Base-by-base conservation (phyloP, 2,329 filamentous ascomycete species). In the Fusarium oxysporum region DNA sequence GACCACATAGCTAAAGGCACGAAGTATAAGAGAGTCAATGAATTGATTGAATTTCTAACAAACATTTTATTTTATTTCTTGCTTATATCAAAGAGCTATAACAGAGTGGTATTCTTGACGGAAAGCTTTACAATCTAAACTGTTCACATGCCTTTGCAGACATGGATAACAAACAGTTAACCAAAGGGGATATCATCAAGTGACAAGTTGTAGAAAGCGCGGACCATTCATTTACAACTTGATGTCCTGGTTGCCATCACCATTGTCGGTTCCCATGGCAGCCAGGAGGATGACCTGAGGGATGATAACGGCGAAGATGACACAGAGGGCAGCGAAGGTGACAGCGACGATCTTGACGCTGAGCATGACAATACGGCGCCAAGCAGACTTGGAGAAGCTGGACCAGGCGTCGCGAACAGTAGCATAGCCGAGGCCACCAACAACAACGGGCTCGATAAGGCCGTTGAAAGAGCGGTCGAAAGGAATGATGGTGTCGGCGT, bases 381-480 rank as follows among this genome's bases (percentile, higher is more conserved):
- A 92, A 48, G 93, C 91, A 68, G 90, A 85, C 81, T 89, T 89
- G 80, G 92, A 90, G 81, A 97, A 95, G 40, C 90, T 93, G 76
- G 86, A 88, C 93, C 94, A 95, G 2, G 94, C 95, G 76, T 96
- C 92, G 55, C 89, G 81, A 78, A 96, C 88, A 44, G 92, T 89
- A 70, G 93, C 87, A 74, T 89, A 91, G 73, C 93, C 93, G 71
- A 87, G 89, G 61, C 92, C 93, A 66, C 90, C 91, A n/a, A 94
- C 85, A 55, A 94, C 87, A 67, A 89, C 88, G n/a, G 93, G 91
- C 72, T 92, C 89, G 33, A 96, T 89, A 79, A 91, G 92, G 76
- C 93, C 93, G 71, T 88, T 90, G 78, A 97, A 97, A 35, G 92
- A 92, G 73, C 95, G 93, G 85, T 98, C 96, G 78, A 98, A 97